Percentiles rank a stretch among this genome's conserved stretches.
phyloP scores from a whole-genome alignment of 345 rosid genomes.

The Lumnitzera racemosa region DNA sequence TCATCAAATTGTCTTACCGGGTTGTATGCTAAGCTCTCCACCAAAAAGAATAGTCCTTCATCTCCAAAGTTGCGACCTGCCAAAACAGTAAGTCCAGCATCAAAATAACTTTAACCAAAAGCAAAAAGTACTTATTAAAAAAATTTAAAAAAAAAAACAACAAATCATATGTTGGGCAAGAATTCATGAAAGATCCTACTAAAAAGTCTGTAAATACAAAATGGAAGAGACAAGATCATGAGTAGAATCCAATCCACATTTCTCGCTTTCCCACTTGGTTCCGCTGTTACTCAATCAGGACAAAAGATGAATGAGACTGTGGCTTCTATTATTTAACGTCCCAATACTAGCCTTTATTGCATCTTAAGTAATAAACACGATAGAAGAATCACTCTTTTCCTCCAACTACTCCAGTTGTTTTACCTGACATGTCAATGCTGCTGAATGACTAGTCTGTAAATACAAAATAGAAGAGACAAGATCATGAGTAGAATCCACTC shows the following conservation, averaged over 20 bases:
- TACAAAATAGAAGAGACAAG: too few relatives aligned
- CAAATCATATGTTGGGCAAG: too few relatives aligned
- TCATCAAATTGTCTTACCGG: conserved; percentile 37
- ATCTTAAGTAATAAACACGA: not conserved
- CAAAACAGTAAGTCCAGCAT: conserved; percentile 1
- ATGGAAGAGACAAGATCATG: too few relatives aligned
- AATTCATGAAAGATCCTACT: too few relatives aligned
- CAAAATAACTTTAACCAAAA: not conserved
- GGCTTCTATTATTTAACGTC: not conserved
- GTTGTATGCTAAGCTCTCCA: conserved; percentile 88
- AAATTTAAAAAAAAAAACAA: not conserved
- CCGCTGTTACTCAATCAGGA: too few relatives aligned
- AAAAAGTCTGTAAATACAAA: too few relatives aligned
- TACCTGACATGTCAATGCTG: conserved; percentile 95
- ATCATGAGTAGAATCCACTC: too few relatives aligned
- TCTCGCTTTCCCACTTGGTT: too few relatives aligned
- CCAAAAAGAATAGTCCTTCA: conserved; percentile 79
- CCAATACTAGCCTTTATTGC: not conserved
- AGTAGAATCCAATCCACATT: too few relatives aligned
- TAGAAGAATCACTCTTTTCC: not conserved
- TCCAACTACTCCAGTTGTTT: too few relatives aligned
- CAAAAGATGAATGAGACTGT: not conserved
- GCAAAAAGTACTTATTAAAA: not conserved
- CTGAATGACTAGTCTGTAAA: conserved; percentile 46
- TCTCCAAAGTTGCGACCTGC: conserved; percentile 92